phyloP scores from a whole-genome alignment of 176 grass and related monocot genomes.

The Luzula sylvatica region DNA sequence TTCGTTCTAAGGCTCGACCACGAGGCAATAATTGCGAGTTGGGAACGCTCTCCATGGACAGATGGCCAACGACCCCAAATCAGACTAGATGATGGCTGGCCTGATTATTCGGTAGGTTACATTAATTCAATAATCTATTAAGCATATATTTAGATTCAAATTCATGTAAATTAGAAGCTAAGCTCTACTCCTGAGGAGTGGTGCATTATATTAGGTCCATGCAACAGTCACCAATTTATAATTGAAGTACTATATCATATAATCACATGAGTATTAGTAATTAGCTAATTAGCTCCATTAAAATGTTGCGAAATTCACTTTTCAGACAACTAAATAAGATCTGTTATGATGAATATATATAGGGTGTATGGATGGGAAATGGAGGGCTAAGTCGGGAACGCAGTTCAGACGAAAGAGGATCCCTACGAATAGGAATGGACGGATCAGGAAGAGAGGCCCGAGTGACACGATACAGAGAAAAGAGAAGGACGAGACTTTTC shows the following conservation, averaged over 20 bases:
- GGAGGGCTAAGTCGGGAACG: conserved; percentile 5
- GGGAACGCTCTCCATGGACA: conserved; percentile 74
- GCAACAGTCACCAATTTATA: too few relatives aligned
- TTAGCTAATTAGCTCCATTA: too few relatives aligned
- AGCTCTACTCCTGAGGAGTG: too few relatives aligned
- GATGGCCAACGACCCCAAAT: conserved; percentile 44
- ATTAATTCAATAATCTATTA: not conserved
- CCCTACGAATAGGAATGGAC: not conserved
- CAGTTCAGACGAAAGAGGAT: conserved; percentile 1
- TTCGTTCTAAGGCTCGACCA: conserved; percentile 65
- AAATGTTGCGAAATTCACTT: too few relatives aligned
- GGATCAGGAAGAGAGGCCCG: conserved; percentile 51
- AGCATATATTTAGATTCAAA: too few relatives aligned
- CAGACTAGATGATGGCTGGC: conserved; percentile 36
- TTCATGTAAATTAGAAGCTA: too few relatives aligned
- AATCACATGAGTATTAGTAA: too few relatives aligned
- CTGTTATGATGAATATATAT: conserved; percentile 6
- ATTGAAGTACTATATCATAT: too few relatives aligned
- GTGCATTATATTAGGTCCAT: too few relatives aligned
- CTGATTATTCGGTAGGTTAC: conserved; percentile 39
- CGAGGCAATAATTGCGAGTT: conserved; percentile 67
- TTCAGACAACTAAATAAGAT: too few relatives aligned
- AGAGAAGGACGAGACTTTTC: conserved; percentile 89
- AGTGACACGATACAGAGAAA: conserved; percentile 83
- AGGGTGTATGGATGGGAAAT: conserved; percentile 43